Conservation (phyloP, 306 rosid genomes). For the Gastrolobium villosum region DNA sequence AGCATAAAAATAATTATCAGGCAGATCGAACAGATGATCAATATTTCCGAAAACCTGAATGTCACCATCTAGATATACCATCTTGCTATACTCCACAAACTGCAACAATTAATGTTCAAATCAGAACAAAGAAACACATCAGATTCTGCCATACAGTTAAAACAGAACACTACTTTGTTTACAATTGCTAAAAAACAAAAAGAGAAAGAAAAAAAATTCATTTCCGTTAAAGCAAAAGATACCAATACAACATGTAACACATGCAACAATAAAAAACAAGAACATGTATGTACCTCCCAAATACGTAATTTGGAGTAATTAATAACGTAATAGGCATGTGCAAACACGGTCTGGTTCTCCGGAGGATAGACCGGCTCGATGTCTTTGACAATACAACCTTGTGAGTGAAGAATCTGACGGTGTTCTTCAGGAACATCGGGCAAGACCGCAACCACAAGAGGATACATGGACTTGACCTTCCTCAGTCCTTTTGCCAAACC, state of each 20-base stretch:
- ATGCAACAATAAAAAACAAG: neutral
- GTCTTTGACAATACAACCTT: conserved; percentile 74
- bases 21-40: conserved; percentile 72
- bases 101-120: conserved; percentile 26
- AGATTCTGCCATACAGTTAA: neutral
- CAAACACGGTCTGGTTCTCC: conserved; percentile 75
- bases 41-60: conserved; percentile 79
- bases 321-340: conserved; percentile 86
- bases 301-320: conserved; percentile 91
- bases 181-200: neutral
- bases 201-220: neutral
- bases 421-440: conserved; percentile 87
- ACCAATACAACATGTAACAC: conserved; percentile 23
- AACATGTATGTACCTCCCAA: conserved; percentile 79
- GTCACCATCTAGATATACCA: conserved; percentile 85
- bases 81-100: conserved; percentile 82
- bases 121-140: neutral
- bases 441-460: conserved; percentile 77
- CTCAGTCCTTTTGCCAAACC: conserved; percentile 90
- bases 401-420: conserved; percentile 62
- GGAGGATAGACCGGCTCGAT: conserved; percentile 81
- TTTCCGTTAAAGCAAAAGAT: neutral
- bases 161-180: neutral
- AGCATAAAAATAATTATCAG: conserved; percentile 67
- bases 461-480: conserved; percentile 67